phyloP scores from a whole-genome alignment of 495 filamentous ascomycete genomes.

The Penicillium alfredii region DNA sequence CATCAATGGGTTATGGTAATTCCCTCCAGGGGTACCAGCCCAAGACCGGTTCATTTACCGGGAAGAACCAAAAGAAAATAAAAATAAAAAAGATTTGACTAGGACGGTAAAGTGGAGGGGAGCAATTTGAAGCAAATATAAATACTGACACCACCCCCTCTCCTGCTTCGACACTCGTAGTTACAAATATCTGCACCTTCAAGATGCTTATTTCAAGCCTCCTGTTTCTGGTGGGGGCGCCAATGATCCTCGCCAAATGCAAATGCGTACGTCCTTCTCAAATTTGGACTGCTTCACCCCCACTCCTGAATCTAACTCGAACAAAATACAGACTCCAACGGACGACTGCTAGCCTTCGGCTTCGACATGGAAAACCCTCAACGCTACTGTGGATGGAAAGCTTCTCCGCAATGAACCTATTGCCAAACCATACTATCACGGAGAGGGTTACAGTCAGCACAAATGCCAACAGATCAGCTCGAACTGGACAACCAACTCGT shows the following conservation, averaged over 20 bases:
- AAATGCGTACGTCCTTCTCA: neutral
- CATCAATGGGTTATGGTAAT: too few species aligned
- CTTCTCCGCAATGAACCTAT: slow-evolving; percentile 47
- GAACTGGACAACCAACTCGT: slow-evolving; percentile 24
- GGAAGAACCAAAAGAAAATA: too few species aligned
- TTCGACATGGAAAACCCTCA: slow-evolving; percentile 36
- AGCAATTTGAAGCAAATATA: too few species aligned
- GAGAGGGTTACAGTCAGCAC: slow-evolving; percentile 20
- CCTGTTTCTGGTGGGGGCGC: neutral
- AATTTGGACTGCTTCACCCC: neutral
- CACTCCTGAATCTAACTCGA: neutral
- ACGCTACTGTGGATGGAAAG: slow-evolving; percentile 41
- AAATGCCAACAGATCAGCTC: slow-evolving; percentile 20
- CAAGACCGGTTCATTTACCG: too few species aligned
- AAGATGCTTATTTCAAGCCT: neutral
- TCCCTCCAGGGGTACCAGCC: too few species aligned
- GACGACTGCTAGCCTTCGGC: slow-evolving; percentile 38
- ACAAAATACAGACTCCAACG: slow-evolving; percentile 20
- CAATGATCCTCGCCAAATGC: neutral
- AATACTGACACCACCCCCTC: too few species aligned
- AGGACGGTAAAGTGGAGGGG: too few species aligned
- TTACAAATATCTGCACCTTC: too few species aligned
- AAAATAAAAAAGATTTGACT: too few species aligned
- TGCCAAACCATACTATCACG: slow-evolving; percentile 51
- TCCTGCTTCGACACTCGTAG: too few species aligned